Evolutionary conservation across 129 eudicot genomes (phyloP).

Genomic region (Oenanthe sinensis): DNA sequence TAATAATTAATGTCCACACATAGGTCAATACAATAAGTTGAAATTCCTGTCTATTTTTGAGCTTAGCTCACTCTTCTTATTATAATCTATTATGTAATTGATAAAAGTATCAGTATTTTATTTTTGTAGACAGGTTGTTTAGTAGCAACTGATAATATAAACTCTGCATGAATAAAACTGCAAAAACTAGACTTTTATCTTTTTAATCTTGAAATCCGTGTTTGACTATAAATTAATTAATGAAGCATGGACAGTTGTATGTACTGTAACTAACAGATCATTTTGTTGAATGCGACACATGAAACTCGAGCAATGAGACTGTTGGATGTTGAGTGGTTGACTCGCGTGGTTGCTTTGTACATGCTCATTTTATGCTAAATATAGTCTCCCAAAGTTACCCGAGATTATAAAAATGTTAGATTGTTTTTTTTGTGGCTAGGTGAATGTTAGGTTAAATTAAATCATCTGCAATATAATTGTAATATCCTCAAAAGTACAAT

Average conservation of each 20-base stretch:
- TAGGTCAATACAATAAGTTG: background rate
- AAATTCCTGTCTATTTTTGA: background rate
- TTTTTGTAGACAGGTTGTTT: background rate
- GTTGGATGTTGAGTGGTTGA: background rate
- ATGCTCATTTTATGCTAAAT: background rate
- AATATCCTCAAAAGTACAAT: background rate
- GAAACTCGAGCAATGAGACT: background rate
- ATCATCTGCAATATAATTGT: background rate
- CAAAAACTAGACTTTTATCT: background rate
- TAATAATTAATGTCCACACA: background rate
- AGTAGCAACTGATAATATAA: background rate
- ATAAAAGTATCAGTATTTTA: background rate
- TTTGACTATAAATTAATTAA: background rate
- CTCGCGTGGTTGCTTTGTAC: background rate
- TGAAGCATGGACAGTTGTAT: background rate
- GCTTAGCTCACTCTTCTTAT: background rate
- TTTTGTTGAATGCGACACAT: background rate
- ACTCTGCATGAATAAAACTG: background rate
- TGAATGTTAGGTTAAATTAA: background rate
- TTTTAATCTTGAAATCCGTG: background rate
- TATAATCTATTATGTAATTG: background rate
- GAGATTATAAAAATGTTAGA: background rate
- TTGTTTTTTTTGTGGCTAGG: background rate
- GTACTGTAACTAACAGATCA: background rate
- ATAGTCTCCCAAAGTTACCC: background rate